phyloP scores from a whole-genome alignment of 73 alveolate species.

The Stentor roeselii region DNA sequence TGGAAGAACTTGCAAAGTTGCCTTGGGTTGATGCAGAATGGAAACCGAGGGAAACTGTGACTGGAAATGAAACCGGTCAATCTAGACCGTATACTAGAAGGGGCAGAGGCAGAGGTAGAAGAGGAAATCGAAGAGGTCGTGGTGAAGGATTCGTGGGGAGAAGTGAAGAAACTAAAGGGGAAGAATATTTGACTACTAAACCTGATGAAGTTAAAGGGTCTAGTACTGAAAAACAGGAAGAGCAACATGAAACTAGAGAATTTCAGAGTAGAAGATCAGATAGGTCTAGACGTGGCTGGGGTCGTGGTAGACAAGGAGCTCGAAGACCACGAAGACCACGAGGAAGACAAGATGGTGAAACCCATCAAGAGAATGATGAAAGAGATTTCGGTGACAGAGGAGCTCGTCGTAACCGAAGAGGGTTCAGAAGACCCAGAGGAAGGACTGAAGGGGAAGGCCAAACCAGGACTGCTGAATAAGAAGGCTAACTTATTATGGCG shows the following conservation, averaged over 20 bases:
- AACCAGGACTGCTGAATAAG: not conserved
- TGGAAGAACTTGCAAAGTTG: not conserved
- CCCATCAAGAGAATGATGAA: no score
- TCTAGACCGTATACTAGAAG: no score
- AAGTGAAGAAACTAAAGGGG: not conserved
- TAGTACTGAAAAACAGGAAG: not conserved
- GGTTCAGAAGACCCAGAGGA: no score
- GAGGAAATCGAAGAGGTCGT: constrained; percentile 23
- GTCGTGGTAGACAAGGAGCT: not conserved
- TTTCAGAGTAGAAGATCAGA: not conserved
- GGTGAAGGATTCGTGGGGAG: not conserved
- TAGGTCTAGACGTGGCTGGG: not conserved
- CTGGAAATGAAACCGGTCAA: no score
- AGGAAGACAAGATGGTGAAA: constrained; percentile 1
- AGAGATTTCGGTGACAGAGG: no score
- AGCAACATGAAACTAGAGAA: not conserved
- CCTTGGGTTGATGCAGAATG: not conserved
- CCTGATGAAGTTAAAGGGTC: not conserved
- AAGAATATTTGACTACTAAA: not conserved
- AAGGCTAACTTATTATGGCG: no score
- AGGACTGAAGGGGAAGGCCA: not conserved
- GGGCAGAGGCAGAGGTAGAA: constrained; percentile 17
- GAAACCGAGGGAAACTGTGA: not conserved
- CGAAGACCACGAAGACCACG: not conserved
- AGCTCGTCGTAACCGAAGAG: no score